Base-by-base conservation (phyloP, 2,329 filamentous ascomycete species). In the Xylariaceae sp. region DNA sequence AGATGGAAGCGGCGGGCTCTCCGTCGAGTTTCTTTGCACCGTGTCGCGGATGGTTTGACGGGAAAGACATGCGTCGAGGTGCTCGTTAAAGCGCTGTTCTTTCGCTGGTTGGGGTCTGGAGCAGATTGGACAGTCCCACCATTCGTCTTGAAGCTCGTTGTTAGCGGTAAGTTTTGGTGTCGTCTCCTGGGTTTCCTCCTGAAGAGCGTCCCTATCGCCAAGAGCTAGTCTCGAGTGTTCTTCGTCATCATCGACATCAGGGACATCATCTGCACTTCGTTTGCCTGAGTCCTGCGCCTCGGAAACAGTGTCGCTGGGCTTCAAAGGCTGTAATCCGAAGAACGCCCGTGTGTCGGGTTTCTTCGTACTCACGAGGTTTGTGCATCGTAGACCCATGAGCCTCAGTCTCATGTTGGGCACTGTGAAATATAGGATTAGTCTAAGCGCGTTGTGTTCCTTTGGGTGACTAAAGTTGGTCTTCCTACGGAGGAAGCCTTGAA, bases 1-100 rank as follows among this genome's bases (percentile, higher is more conserved):
- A 14, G 40, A 41, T 41, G 58, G 45, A 32, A 60, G 45, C 39
- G 42, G 30, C 15, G 52, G 44, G 33, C 51, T 55, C 54, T 62
- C 49, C 27, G 63, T 44, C 43, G 62, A 63, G 52, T 75, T 68
- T 48, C 76, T 76, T 49, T 89, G 84, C 1, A 94, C 85, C 0
- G 83, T 86, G 61, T 96, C 89, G 41, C 86, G 86, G 60, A 99
- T 97, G 0, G 90, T 89, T 62, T 88, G 83, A 48, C 85, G 78
- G 1, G 91, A 96, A 1, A 99, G 77, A 66, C 94, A 99, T 9
- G 87, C 80, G 66, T 99, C 94, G 45, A 99, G 90, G 63, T 99
- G 94, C 49, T 87, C 82, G 58, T 99, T 99, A 70, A 97, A 95
- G 0, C 71, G 73, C 41, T 77, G 77, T 65, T 96, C 90, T 44